Percentiles rank a stretch among this genome's conserved stretches.
phyloP scores from a whole-genome alignment of 805 yeast species.

The Starmerella tilneyi region DNA sequence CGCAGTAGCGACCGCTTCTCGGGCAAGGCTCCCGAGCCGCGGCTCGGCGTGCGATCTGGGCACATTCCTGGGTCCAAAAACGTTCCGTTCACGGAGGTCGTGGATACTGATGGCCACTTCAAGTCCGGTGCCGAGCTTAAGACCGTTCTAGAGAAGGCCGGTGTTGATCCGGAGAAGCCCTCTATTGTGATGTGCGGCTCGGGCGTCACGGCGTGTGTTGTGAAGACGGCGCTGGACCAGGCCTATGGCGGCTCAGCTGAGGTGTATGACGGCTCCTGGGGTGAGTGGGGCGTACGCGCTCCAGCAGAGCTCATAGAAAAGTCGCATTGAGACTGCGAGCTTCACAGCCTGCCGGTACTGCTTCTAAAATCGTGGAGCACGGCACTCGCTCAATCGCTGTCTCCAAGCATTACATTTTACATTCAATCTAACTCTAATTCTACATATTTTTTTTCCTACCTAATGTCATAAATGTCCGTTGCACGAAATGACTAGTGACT shows the following conservation, averaged over 20 bases:
- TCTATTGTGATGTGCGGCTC: slow-evolving; percentile 89
- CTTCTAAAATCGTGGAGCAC: no score
- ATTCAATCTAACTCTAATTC: no score
- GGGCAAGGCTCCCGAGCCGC: slow-evolving; percentile 78
- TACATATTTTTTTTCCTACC: no score
- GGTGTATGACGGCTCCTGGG: slow-evolving; percentile 60
- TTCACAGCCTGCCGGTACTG: no score
- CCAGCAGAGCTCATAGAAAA: slow-evolving; percentile 37
- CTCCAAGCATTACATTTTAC: no score
- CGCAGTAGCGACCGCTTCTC: slow-evolving; percentile 63
- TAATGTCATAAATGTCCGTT: no score
- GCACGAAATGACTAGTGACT: no score
- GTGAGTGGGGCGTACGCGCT: slow-evolving; percentile 74
- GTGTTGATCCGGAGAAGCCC: slow-evolving; percentile 41
- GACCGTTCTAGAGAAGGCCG: slow-evolving; percentile 38
- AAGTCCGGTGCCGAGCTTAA: slow-evolving; percentile 40
- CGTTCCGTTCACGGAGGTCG: slow-evolving; percentile 59
- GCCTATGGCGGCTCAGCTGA: slow-evolving; percentile 39
- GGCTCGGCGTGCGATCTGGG: slow-evolving; percentile 80
- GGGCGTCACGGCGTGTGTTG: slow-evolving; percentile 88
- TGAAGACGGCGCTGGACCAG: slow-evolving; percentile 62
- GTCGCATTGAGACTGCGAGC: slow-evolving; percentile 1
- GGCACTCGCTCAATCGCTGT: no score
- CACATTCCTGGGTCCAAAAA: slow-evolving; percentile 76
- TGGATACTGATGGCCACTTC: slow-evolving; percentile 41